phyloP scores from a whole-genome alignment of 108 stramenopile species.

The Aurantiochytrium sp. region DNA sequence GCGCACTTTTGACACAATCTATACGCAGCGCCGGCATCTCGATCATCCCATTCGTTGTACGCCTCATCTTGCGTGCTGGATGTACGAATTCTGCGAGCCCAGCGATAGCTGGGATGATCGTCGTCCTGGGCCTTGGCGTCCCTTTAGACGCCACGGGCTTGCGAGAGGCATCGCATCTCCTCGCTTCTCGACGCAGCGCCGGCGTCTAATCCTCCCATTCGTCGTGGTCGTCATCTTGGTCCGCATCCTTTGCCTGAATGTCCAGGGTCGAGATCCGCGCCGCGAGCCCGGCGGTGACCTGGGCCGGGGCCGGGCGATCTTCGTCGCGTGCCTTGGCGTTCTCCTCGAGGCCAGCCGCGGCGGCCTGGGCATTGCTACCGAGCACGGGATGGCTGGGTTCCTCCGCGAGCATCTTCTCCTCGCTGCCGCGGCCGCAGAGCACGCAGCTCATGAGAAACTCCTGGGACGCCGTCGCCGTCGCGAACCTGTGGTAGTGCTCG shows the following conservation, averaged over 20 bases:
- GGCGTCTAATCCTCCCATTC: not conserved
- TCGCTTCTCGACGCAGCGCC: no score
- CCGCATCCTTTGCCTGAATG: not conserved
- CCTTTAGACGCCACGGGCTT: no score
- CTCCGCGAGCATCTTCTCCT: not conserved
- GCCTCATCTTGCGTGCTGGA: no score
- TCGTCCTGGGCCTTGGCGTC: no score
- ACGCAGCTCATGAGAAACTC: not conserved
- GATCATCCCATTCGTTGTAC: no score
- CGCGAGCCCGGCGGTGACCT: not conserved
- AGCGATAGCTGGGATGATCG: no score
- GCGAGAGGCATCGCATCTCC: no score
- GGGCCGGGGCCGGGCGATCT: not conserved
- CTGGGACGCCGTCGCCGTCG: not conserved
- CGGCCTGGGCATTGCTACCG: not conserved
- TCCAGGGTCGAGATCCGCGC: not conserved
- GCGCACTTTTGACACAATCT: no score
- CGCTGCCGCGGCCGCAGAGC: not conserved
- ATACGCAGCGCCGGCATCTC: no score
- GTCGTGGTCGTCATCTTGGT: not conserved
- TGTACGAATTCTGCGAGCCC: no score
- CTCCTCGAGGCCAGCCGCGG: not conserved
- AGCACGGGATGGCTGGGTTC: no score
- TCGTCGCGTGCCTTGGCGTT: not conserved
- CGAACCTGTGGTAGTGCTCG: slow-evolving; percentile 14